A percentile compares a stretch with the other conserved stretches of the same genome.
Evolutionary conservation across 306 rosid species (phyloP).

Genomic region (Rosa persica): DNA sequence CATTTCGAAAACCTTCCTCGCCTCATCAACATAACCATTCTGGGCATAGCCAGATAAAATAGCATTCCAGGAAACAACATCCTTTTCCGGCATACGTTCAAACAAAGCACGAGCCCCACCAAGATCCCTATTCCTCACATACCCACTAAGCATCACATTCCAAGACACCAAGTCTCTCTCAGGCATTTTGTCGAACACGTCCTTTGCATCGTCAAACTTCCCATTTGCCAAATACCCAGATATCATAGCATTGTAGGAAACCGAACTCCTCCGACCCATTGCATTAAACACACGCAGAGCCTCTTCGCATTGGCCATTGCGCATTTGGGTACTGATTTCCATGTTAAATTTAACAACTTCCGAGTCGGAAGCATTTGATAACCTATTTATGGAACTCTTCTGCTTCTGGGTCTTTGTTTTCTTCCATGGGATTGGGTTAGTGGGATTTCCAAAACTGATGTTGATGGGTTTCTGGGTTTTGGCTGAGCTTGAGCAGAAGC

Average conservation of each 20-base stretch:
- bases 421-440: slow-evolving; percentile 23
- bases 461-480: slow-evolving; percentile 27
- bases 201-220: slow-evolving; percentile 50
- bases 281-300: slow-evolving; percentile 57
- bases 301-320: slow-evolving; percentile 57
- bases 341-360: slow-evolving; percentile 61
- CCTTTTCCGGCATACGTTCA: slow-evolving; percentile 63
- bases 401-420: slow-evolving; percentile 26
- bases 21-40: slow-evolving; percentile 68
- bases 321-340: slow-evolving; percentile 64
- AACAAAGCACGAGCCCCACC: slow-evolving; percentile 61
- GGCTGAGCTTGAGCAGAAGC: slow-evolving; percentile 25
- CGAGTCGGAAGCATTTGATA: slow-evolving; percentile 37
- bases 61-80: slow-evolving; percentile 83
- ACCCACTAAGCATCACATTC: slow-evolving; percentile 86
- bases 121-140: slow-evolving; percentile 53
- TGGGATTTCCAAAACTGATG: slow-evolving; percentile 15
- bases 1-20: slow-evolving; percentile 52
- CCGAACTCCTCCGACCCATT: slow-evolving; percentile 68
- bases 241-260: slow-evolving; percentile 73
- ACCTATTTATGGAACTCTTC: slow-evolving; percentile 20
- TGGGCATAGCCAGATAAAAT: slow-evolving; percentile 81
- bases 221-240: slow-evolving; percentile 60
- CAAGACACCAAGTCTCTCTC: slow-evolving; percentile 68
- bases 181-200: slow-evolving; percentile 72